Percentiles rank a stretch among this genome's conserved stretches.
These are phyloP conservation scores for Monosporozyma solicola DNA, from an alignment of 805 yeast genomes.

Conservation along the genomic window DNA sequence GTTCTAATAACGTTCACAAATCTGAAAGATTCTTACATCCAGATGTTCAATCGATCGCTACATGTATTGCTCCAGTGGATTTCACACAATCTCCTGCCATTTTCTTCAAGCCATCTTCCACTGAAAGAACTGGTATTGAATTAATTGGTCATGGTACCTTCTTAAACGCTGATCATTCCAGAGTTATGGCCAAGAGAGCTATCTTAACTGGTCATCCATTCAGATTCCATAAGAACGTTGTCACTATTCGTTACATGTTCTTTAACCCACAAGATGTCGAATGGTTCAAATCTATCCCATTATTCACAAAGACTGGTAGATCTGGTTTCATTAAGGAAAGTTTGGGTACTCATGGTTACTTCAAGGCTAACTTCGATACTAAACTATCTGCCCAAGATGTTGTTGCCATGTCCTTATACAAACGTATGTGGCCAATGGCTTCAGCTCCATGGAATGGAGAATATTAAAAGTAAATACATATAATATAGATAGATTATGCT, in stretches of 20 bases:
- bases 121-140: constrained; percentile 42
- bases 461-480: neutral
- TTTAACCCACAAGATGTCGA: constrained; percentile 83
- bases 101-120: constrained; percentile 55
- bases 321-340: constrained; percentile 91
- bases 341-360: constrained; percentile 97
- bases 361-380: constrained; percentile 91
- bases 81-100: constrained; percentile 80
- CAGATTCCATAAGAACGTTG: constrained; percentile 86
- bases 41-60: constrained; percentile 66
- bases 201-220: constrained; percentile 90
- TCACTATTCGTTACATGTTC: constrained; percentile 95
- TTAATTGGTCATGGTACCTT: constrained; percentile 87
- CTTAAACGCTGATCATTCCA: constrained; percentile 72
- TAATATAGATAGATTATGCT: neutral
- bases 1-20: constrained; percentile 79
- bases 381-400: constrained; percentile 86
- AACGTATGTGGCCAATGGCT: constrained; percentile 81
- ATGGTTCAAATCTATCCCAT: constrained; percentile 84
- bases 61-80: constrained; percentile 79
- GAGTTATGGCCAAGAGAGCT: constrained; percentile 80
- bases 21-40: constrained; percentile 76
- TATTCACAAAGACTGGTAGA: constrained; percentile 88
- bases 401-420: constrained; percentile 87
- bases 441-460: constrained; percentile 29